phyloP scores from a whole-genome alignment of 1,284 basidiomycete genomes.

The Sphaerobolus stellatus region DNA sequence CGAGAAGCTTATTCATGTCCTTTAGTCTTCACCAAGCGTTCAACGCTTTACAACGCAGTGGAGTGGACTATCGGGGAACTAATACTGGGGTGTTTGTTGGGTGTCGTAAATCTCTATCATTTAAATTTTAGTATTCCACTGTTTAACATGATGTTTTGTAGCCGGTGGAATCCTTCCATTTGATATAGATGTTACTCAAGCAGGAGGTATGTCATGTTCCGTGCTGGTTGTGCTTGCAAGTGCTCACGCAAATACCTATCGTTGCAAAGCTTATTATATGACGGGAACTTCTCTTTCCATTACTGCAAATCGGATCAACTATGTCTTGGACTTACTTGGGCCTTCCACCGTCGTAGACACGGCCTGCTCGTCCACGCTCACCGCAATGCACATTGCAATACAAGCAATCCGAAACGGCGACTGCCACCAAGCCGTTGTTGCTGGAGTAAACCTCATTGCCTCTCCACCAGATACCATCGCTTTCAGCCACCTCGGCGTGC shows the following conservation, averaged over 20 bases:
- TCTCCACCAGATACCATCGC: conserved; percentile 29
- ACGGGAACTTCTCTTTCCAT: conserved; percentile 24
- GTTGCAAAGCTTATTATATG: conserved; percentile 29
- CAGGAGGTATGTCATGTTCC: conserved; percentile 7
- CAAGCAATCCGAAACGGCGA: conserved; percentile 17
- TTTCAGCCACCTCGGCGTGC: conserved; percentile 31
- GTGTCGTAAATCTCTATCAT: not conserved
- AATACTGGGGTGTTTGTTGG: conserved; percentile 34
- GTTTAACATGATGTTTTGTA: not conserved
- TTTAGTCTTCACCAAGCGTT: not conserved
- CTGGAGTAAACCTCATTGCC: conserved; percentile 27
- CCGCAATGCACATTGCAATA: conserved; percentile 19
- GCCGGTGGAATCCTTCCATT: conserved; percentile 4
- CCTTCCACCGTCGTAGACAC: conserved; percentile 24
- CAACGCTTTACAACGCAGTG: conserved; percentile 31
- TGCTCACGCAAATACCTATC: conserved; percentile 25
- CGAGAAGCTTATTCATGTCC: not conserved
- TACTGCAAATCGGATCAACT: not conserved
- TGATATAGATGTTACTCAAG: conserved; percentile 15
- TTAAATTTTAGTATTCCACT: not conserved
- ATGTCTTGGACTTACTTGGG: conserved; percentile 12
- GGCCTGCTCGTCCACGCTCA: conserved; percentile 16
- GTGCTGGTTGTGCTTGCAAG: not conserved
- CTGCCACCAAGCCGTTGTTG: conserved; percentile 18
- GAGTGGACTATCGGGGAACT: conserved; percentile 33